Base-by-base conservation (phyloP, 1,284 basidiomycete genomes). In the Ceratobasidium sp. region DNA sequence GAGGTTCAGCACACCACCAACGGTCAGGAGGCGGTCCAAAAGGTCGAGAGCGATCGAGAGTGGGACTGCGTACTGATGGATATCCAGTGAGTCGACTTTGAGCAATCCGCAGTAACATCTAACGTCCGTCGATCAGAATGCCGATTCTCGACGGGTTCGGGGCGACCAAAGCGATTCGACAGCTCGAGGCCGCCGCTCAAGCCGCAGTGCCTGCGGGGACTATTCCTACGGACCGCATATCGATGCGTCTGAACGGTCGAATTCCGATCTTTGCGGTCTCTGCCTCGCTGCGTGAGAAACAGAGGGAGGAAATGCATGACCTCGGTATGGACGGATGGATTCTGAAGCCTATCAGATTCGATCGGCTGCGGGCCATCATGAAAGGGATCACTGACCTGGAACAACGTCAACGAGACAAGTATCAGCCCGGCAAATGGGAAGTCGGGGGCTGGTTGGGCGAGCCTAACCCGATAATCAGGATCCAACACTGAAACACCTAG, bases 241-340 rank as follows among this genome's bases (percentile, higher is more conserved):
- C 91, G 0, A 87, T 89, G 78, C 83, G 85, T 23, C 85, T 94
- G 23, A 94, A 95, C 82, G 90, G 85, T 0, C 89, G 94, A 5
- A 91, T 96, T 63, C 94, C 94, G 1, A 94, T 96, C 77, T 92
- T 97, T 81, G 95, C 94, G 3, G 94, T 97, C 3, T 95, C 93
- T 12, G 94, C 94, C 0, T 95, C 94, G 3, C 86, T 96, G 33
- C 86, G 87, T 51, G 93, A 94, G 81, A 85, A 86, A 39, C 91
- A 94, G 83, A 87, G 91, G 2, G 85, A 88, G 0, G 89, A 92
- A 79, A 87, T 96, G 79, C 85, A 86, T 5, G 85, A 87, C 28
- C 86, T 89, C 61, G 91, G 94, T 61, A 90, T 96, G 85, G 94
- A 96, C 83, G 95, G 94, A 10, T 96, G 94, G 94, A 89, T 96